These are phyloP conservation scores for Phytophthora syringae DNA, from an alignment of 352 stramenopile species.

Conservation along the genomic window DNA sequence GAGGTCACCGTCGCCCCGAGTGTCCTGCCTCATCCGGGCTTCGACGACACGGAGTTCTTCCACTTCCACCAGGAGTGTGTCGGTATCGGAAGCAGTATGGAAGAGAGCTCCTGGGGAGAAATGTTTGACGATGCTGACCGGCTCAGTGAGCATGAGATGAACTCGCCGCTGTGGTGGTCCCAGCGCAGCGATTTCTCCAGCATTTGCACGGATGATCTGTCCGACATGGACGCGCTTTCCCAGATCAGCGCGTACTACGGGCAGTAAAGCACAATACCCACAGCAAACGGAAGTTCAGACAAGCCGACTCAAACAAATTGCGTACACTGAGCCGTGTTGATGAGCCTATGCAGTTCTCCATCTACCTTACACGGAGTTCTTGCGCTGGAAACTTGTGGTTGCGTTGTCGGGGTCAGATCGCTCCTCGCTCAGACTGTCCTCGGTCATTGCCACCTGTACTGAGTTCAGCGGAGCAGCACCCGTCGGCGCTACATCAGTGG, in stretches of 20 bases:
- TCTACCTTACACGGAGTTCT: conserved; percentile 56
- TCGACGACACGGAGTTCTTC: conserved; percentile 13
- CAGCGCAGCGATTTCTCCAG: conserved; percentile 51
- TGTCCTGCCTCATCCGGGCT: conserved; percentile 26
- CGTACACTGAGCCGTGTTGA: conserved; percentile 20
- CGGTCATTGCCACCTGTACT: conserved; percentile 40
- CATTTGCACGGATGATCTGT: conserved; percentile 64
- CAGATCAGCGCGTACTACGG: conserved; percentile 50
- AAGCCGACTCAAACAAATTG: no score
- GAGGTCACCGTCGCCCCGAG: conserved; percentile 50
- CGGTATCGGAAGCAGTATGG: not conserved
- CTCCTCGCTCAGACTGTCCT: conserved; percentile 41
- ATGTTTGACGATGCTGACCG: conserved; percentile 12
- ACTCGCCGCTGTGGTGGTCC: conserved; percentile 43
- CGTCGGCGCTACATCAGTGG: conserved; percentile 14
- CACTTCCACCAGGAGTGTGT: conserved; percentile 2
- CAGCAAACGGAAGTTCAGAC: no score
- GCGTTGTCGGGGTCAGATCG: conserved; percentile 35
- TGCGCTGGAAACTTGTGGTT: conserved; percentile 50
- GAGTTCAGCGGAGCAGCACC: conserved; percentile 23
- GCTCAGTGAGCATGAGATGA: conserved; percentile 33
- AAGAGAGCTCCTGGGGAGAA: conserved; percentile 9
- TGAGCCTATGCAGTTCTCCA: conserved; percentile 27
- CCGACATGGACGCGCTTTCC: conserved; percentile 57
- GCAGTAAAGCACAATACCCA: not conserved